phyloP scores from a whole-genome alignment of 2,329 filamentous ascomycete genomes.

The Grosmannia penicillata region DNA sequence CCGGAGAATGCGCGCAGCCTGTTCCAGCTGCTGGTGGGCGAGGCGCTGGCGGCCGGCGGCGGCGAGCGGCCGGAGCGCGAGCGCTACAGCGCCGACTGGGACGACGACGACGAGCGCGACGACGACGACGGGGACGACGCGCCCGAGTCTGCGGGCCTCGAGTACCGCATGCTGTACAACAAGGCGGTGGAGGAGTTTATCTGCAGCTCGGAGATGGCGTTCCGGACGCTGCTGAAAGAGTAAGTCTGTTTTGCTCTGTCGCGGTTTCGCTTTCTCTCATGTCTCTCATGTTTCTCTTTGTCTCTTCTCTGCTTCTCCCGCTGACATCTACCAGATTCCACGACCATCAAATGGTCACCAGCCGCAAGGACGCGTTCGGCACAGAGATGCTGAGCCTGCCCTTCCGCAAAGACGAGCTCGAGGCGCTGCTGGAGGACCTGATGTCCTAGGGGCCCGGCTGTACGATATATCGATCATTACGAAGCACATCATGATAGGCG shows the following conservation, averaged over 20 bases:
- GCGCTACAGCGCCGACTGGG: constrained; percentile 70
- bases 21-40: constrained; percentile 71
- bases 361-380: constrained; percentile 69
- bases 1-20: constrained; percentile 84
- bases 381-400: constrained; percentile 77
- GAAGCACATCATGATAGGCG: neutral
- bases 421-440: constrained; percentile 71
- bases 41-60: constrained; percentile 60
- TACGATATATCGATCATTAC: too few relatives aligned
- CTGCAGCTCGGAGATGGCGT: constrained; percentile 90
- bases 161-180: constrained; percentile 84
- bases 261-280: neutral
- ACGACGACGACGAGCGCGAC: constrained; percentile 83
- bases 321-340: constrained; percentile 54
- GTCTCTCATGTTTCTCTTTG: constrained; percentile 8
- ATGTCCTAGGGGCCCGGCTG: constrained; percentile 23
- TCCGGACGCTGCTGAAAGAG: constrained; percentile 87
- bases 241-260: constrained; percentile 32
- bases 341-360: constrained; percentile 94
- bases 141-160: constrained; percentile 54
- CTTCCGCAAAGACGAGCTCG: constrained; percentile 76
- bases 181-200: constrained; percentile 96
- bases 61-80: constrained; percentile 30
- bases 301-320: too few relatives aligned
- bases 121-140: constrained; percentile 46